Conservation (phyloP, 352 stramenopile genomes). For the Phytopythium montanum region DNA sequence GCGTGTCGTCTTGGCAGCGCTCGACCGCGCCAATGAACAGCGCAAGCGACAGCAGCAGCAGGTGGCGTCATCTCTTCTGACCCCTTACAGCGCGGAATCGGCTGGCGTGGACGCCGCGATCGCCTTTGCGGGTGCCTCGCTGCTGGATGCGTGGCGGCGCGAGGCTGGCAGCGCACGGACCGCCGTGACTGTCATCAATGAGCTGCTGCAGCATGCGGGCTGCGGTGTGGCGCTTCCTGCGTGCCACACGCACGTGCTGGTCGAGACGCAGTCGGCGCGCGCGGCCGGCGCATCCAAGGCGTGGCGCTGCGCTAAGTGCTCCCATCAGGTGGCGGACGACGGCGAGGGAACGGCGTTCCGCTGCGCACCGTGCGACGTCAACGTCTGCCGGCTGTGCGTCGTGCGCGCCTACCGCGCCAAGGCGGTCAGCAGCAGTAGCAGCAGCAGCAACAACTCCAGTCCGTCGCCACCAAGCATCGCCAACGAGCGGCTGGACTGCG, state of each 20-base stretch:
- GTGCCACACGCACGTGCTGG: slow-evolving; percentile 16
- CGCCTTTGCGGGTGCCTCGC: not conserved
- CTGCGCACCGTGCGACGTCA: slow-evolving; percentile 24
- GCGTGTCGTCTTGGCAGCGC: slow-evolving; percentile 9
- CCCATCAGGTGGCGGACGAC: not conserved
- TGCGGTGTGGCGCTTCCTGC: slow-evolving; percentile 13
- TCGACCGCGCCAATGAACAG: slow-evolving; percentile 15
- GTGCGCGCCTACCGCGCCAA: not conserved
- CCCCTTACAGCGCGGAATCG: no score
- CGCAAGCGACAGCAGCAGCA: not conserved
- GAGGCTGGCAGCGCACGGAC: not conserved
- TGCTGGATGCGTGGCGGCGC: slow-evolving; percentile 1
- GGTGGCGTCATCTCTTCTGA: no score
- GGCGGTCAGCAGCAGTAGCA: slow-evolving; percentile 20
- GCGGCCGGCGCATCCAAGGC: slow-evolving; percentile 2
- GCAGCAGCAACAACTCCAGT: slow-evolving; percentile 11
- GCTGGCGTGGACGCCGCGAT: not conserved
- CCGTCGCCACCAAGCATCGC: no score
- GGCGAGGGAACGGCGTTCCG: slow-evolving; percentile 17
- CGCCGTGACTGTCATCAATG: slow-evolving; percentile 9
- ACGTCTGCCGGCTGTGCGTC: slow-evolving; percentile 27
- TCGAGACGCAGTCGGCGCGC: slow-evolving; percentile 9
- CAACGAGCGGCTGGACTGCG: slow-evolving; percentile 17
- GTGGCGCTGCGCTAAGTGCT: not conserved
- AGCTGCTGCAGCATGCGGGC: slow-evolving; percentile 14